Evolutionary conservation across 345 rosid species (phyloP), one percentile per base, ranked within the genome.

Genomic region (Gossypium mustelinum): DNA sequence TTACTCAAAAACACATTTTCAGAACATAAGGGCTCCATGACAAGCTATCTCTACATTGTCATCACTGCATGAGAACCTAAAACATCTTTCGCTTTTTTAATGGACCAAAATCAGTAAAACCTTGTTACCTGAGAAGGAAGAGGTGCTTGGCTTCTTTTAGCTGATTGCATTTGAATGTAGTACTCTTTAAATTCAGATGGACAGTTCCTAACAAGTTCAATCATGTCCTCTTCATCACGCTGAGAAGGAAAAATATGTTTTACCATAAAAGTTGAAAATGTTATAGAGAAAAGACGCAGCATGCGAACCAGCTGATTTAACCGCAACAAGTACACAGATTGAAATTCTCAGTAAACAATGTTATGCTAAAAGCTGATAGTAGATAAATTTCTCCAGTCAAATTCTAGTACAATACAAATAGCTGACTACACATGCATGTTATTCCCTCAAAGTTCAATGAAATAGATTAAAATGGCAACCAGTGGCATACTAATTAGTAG

Each of bases 61-160:
- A 22, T 68, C 56, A 24, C 16, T 10, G 45, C 45, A 50, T 27
- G n/a, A 16, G 59, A 51, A 24, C 1, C 24, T 25, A 69, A 25
- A 51, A 51, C 73, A 69, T 69, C 4, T 25, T 69, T 69, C 18
- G 25, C 44, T 25, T 22, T 10, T 17, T 50, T 5, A 68, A 69
- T 51, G 14, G 73, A 20, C 17, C 58, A 51, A 51, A n/a, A 48
- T 18, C 47, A 65, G 18, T 17, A 73, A 79, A 47, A 70, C 29
- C 66, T 14, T 45, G 69, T 78, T 85, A 92, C 97, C 92, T 90
- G 89, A 3, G 97, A 89, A 67, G 91, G 97, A 81, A 86, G 89
- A 48, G 98, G 97, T 44, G 92, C 90, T 83, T 94, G 97, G 81
- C 97, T 89, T 85, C 97, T 87, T 85, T 92, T 92, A 70, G 97